Conservation (phyloP, 805 yeast genomes). For the Sugiyamaella qingdaonensis region DNA sequence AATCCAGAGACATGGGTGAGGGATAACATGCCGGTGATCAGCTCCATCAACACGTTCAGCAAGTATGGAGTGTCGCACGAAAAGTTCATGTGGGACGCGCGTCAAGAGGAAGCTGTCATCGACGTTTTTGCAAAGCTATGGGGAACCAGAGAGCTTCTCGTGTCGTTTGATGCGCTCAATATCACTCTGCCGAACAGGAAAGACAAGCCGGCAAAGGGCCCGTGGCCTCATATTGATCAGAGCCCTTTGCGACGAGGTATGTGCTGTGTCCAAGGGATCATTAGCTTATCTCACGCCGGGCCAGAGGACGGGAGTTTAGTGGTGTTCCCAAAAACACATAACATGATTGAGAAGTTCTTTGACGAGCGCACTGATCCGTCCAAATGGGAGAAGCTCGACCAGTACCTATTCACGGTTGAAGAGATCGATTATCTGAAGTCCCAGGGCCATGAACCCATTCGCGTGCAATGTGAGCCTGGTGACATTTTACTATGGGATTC, state of each 20-base stretch:
- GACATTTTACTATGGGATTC: neutral
- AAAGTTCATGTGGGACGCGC: slow-evolving; percentile 1
- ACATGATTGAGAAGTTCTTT: slow-evolving; percentile 1
- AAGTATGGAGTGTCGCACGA: neutral
- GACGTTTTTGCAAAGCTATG: neutral
- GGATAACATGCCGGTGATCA: neutral
- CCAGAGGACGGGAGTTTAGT: slow-evolving; percentile 1
- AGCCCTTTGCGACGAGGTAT: neutral
- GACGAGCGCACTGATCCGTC: neutral
- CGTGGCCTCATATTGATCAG: slow-evolving; percentile 3
- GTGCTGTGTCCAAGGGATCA: neutral
- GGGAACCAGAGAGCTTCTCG: neutral
- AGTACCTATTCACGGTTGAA: neutral
- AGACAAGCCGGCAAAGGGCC: slow-evolving; percentile 1
- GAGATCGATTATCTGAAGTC: neutral
- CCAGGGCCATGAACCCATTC: neutral
- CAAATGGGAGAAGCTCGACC: neutral
- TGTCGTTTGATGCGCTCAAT: slow-evolving; percentile 1
- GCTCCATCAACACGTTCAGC: slow-evolving; percentile 1
- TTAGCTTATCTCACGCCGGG: neutral
- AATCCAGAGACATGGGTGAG: neutral
- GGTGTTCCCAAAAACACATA: neutral
- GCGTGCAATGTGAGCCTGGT: slow-evolving; percentile 1
- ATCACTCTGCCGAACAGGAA: slow-evolving; percentile 1
- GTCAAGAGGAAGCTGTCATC: neutral